A percentile compares a stretch with the other conserved stretches of the same genome.
Conservation (phyloP, 192 early-diverging fungal genomes). For the Radiomyces spectabilis region DNA sequence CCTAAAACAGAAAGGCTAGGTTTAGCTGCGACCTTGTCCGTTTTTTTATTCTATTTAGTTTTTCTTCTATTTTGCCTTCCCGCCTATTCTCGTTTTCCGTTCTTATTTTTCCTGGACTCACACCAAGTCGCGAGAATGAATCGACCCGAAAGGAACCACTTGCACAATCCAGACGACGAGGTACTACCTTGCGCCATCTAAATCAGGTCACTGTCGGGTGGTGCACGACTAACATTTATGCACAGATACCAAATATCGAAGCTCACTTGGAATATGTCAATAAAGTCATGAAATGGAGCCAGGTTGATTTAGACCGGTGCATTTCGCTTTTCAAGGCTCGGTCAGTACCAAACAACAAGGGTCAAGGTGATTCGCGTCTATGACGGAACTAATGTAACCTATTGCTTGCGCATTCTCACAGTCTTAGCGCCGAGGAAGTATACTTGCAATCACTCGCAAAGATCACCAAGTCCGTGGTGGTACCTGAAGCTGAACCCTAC, state of each 20-base stretch:
- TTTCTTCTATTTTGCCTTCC: no score
- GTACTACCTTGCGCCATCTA: no score
- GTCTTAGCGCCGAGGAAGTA: constrained; percentile 15
- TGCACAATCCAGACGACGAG: no score
- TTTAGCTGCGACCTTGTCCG: no score
- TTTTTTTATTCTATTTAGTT: no score
- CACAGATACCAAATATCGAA: constrained; percentile 14
- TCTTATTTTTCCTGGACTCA: no score
- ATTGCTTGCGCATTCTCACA: not conserved
- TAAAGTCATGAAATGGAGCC: constrained; percentile 15
- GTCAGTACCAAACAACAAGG: not conserved
- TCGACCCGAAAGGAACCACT: no score
- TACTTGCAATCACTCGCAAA: constrained; percentile 9
- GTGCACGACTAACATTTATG: no score
- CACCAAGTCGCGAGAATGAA: no score
- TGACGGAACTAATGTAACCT: not conserved
- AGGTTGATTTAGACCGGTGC: constrained; percentile 15
- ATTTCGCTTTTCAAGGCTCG: constrained; percentile 14
- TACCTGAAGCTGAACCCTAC: not conserved
- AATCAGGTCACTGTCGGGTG: no score
- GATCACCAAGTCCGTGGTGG: not conserved
- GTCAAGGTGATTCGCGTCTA: not conserved
- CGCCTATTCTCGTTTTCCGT: no score
- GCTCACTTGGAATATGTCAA: constrained; percentile 17
- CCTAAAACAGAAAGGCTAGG: no score